These are phyloP conservation scores for Aegilops umbellulata DNA, from an alignment of 176 grass and related monocot species.

Conservation along the genomic window DNA sequence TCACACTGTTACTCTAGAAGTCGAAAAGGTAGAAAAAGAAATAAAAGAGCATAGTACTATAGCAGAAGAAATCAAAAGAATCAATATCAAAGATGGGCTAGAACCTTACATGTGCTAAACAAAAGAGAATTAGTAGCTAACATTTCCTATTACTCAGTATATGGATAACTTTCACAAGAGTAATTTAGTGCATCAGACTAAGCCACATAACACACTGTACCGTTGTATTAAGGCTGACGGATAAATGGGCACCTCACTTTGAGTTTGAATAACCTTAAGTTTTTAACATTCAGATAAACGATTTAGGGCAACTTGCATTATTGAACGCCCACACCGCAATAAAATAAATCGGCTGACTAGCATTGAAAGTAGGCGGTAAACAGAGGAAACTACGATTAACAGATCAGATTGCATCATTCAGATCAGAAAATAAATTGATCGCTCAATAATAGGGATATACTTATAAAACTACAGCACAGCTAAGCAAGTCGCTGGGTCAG, in stretches of 20 bases:
- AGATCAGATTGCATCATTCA: not conserved
- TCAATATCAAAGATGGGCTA: not conserved
- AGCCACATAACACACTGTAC: not conserved
- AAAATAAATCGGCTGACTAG: not conserved
- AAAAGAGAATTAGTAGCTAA: not conserved
- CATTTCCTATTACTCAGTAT: not conserved
- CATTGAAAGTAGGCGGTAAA: not conserved
- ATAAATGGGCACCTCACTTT: not conserved
- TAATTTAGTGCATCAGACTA: not conserved
- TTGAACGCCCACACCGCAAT: not conserved
- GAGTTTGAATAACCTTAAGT: not conserved
- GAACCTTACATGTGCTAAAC: not conserved
- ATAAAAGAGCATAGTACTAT: not conserved
- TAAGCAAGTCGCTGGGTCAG: constrained; percentile 12
- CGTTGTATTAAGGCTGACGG: not conserved
- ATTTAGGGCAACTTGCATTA: not conserved
- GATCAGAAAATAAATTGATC: not conserved
- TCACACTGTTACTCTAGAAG: constrained; percentile 11
- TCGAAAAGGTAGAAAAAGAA: not conserved
- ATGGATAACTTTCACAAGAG: not conserved
- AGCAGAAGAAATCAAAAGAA: not conserved
- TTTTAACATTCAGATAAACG: not conserved
- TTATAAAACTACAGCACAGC: constrained; percentile 25
- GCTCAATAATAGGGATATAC: not conserved
- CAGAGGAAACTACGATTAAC: not conserved